phyloP scores from a whole-genome alignment of 768 basidiomycete species.

The Mycena chlorophos region DNA sequence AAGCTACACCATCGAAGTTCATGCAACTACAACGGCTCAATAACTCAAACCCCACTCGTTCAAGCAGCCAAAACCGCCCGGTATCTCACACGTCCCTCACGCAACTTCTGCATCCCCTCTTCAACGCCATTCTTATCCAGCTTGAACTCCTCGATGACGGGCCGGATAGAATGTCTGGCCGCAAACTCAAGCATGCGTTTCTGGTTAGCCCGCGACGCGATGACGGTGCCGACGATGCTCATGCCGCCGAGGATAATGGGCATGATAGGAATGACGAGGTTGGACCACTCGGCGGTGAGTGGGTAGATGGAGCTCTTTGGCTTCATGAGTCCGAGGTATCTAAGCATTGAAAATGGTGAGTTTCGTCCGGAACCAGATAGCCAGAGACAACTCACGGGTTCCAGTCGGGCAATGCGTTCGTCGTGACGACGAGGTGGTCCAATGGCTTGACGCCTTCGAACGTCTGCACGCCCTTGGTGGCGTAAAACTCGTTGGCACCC shows the following conservation, averaged over 20 bases:
- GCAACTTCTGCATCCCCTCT: conserved; percentile 23
- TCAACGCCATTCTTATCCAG: conserved; percentile 30
- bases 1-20: too few relatives aligned
- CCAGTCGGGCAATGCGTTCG: conserved; percentile 15
- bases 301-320: conserved; percentile 5
- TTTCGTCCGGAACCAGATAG: background rate
- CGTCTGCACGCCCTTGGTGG: conserved; percentile 24
- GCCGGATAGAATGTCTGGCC: conserved; percentile 25
- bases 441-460: conserved; percentile 30
- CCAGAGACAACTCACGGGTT: background rate
- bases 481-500: conserved; percentile 37
- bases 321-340: conserved; percentile 9
- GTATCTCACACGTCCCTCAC: background rate
- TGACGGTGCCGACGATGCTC: conserved; percentile 25
- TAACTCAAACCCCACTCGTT: background rate
- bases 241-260: background rate
- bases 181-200: conserved; percentile 33
- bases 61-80: background rate
- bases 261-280: conserved; percentile 9
- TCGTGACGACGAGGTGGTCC: conserved; percentile 21
- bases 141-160: conserved; percentile 28
- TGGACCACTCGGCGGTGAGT: conserved; percentile 1
- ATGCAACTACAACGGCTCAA: too few relatives aligned
- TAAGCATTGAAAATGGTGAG: background rate
- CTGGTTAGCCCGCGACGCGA: conserved; percentile 29